Evolutionary conservation across 768 basidiomycete species (phyloP), one percentile per base, ranked within the genome.

Genomic region (Chalciporus piperatus): DNA sequence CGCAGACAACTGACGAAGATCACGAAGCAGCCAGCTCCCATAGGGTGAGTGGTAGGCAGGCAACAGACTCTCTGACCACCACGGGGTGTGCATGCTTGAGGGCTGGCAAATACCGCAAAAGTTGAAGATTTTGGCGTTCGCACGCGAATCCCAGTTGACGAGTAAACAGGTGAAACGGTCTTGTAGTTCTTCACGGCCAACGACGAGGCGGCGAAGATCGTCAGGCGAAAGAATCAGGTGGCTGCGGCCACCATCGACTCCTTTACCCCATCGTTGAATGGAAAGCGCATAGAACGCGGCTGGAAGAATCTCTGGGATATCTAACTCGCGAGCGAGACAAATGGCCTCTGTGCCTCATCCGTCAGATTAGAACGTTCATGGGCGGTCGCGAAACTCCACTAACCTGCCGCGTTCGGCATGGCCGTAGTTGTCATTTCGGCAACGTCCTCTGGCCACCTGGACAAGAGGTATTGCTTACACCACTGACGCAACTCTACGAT

Each of bases 231-330:
- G 64, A 12, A 61, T 58, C 47, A 61, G 39, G 47, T 72, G 65
- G 10, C 65, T 63, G 20, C 51, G 62, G 0, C 69, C 67, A 13
- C 65, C 66, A 17, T 70, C 71, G 6, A 64, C 54, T 23, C 52
- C 52, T 32, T 40, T 48, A 30, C 50, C 52, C 59, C 67, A 70
- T 16, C 62, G 61, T 40, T 71, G 61, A 14, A 71, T 54, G 6
- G 70, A 68, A 20, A 75, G 66, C 4, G 70, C 71, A 55, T 73
- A 75, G 51, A 75, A 73, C 16, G 69, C 69, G n/a, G 72, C 64
- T 6, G 73, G 72, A 19, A 73, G 65, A 43, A 73, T 70, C 17
- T 71, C 65, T 2, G 67, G 68, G 28, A 73, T 51, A 37, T 68
- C 59, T 42, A 66, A 64, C 48, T 74, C 68, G 25, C 67, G 63